Base-by-base conservation (phyloP, 208 protist species). In the Wallacemonas collosoma region DNA sequence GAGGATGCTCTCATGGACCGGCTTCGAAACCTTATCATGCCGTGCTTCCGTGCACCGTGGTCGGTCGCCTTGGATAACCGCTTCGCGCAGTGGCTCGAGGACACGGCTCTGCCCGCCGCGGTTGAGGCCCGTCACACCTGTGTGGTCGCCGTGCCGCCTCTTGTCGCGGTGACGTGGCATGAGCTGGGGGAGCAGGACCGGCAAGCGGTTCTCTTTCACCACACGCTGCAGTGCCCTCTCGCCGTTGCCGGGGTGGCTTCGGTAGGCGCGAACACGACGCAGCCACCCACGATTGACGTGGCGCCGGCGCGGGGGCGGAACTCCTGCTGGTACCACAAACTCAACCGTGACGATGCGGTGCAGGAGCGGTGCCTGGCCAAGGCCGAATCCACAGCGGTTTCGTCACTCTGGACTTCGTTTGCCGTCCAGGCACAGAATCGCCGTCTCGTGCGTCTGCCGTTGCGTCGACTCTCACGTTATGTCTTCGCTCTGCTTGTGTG, bases 401-500 rank as follows among this genome's bases (percentile, higher is more conserved):
- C 26, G 36, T 38, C 64, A 5, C 14, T 69, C 6, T 26, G n/a
- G 8, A n/a, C n/a, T 5, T 74, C 73, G 41, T 84, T 77, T 51
- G 54, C 68, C 2, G 54, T 75, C 3, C 56, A 74, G 14, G 11
- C 73, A 7, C 72, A 80, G 35, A 85, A 79, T 44, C 44, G 57
- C 15, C 77, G 69, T 1, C 75, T 76, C 7, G 82, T 88, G 54
- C 86, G 86, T 2, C 17, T 88, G 26, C 82, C 82, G 17, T 55
- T 91, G 62, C 55, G 72, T 3, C 58, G 61, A 0, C 47, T 91
- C 26, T 79, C 86, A 12, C 80, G 86, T 12, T 83, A 83, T 56
- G 60, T 75, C 14, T 84, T 91, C 60, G 77, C 77, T 9, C 80
- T 82, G 54, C 75, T 86, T 41, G 71, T 81, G 44, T 88, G 72